Evolutionary conservation across 2,329 filamentous ascomycete species (phyloP).

Genomic region (Penicillium sp.): DNA sequence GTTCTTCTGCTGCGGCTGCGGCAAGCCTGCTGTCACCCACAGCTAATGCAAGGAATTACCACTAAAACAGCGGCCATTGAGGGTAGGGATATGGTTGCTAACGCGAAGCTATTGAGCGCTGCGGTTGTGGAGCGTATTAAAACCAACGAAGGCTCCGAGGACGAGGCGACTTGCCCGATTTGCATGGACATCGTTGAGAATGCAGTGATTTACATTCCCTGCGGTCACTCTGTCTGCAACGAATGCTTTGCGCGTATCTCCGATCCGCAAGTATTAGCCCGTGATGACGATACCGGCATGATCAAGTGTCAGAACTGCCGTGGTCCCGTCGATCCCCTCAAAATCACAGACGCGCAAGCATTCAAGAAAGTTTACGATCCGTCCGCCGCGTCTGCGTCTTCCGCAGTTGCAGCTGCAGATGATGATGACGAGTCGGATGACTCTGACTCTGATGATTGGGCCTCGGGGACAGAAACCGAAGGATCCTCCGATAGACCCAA

Average conservation of each 20-base stretch:
- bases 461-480: slow-evolving; percentile 28
- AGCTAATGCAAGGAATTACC: slow-evolving; percentile 68
- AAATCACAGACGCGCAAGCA: slow-evolving; percentile 71
- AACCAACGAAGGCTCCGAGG: slow-evolving; percentile 59
- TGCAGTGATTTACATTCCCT: slow-evolving; percentile 77
- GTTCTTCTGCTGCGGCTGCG: slow-evolving; percentile 78
- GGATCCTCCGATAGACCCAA: slow-evolving; percentile 31
- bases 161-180: slow-evolving; percentile 65
- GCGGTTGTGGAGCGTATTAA: slow-evolving; percentile 70
- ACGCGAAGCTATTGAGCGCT: slow-evolving; percentile 62
- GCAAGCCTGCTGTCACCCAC: slow-evolving; percentile 78
- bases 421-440: slow-evolving; percentile 38
- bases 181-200: slow-evolving; percentile 77
- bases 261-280: slow-evolving; percentile 57
- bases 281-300: slow-evolving; percentile 56
- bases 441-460: slow-evolving; percentile 41
- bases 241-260: slow-evolving; percentile 73
- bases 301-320: slow-evolving; percentile 78
- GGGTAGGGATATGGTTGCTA: slow-evolving; percentile 59
- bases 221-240: slow-evolving; percentile 76
- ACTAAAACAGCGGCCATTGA: slow-evolving; percentile 51
- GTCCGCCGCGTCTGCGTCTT: slow-evolving; percentile 38
- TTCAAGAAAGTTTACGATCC: slow-evolving; percentile 75
- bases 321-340: slow-evolving; percentile 63
- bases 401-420: slow-evolving; percentile 16